Percentiles rank a stretch among this genome's conserved stretches.
Conservation (phyloP, 2,329 filamentous ascomycete species). For the Botrytis porri region DNA sequence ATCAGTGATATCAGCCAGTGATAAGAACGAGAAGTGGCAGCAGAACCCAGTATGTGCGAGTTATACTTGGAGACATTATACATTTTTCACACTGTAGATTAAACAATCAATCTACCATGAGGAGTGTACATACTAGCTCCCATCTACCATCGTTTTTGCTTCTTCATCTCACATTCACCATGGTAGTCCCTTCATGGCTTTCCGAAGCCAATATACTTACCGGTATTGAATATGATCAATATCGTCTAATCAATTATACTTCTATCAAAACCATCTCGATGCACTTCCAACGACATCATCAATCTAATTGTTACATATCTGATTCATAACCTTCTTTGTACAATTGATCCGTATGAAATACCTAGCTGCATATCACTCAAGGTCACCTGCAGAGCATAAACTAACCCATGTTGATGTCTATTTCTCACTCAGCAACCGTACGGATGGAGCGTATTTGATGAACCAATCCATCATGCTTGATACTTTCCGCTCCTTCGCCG, state of each 20-base stretch:
- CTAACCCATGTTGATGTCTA: slow-evolving; percentile 6
- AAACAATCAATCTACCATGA: no score
- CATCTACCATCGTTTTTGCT: not conserved
- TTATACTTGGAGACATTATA: not conserved
- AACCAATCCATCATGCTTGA: slow-evolving; percentile 1
- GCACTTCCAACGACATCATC: not conserved
- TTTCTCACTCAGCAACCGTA: slow-evolving; percentile 17
- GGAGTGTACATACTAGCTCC: no score
- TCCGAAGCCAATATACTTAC: not conserved
- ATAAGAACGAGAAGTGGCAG: not conserved
- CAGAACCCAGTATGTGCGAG: not conserved
- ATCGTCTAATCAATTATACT: not conserved
- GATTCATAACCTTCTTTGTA: not conserved
- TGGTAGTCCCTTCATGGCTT: not conserved
- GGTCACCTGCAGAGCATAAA: slow-evolving; percentile 10
- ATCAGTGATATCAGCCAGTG: not conserved
- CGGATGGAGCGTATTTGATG: not conserved
- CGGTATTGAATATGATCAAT: not conserved
- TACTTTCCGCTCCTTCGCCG: not conserved
- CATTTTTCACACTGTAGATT: not conserved
- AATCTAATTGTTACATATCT: slow-evolving; percentile 4
- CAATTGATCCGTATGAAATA: slow-evolving; percentile 1
- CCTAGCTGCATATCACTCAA: not conserved
- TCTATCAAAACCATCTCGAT: not conserved
- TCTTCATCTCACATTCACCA: not conserved